A percentile compares a stretch with the other conserved stretches of the same genome.
phyloP scores from a whole-genome alignment of 495 filamentous ascomycete genomes.

The Trichoderma gamsii region DNA sequence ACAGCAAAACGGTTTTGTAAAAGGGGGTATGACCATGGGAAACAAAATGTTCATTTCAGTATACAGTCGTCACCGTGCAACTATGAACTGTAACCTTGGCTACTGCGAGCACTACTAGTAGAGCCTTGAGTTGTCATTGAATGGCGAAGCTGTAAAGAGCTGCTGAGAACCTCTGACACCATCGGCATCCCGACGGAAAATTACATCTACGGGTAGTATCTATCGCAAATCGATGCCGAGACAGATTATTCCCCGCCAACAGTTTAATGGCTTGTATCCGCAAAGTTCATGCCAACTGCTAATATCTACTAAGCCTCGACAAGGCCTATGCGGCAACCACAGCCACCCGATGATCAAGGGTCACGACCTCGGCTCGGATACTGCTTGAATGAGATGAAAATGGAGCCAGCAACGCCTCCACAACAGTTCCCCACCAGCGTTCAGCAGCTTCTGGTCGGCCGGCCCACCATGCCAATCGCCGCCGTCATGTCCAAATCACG shows the following conservation, averaged over 20 bases:
- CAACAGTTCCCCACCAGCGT: not conserved
- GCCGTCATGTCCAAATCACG: not conserved
- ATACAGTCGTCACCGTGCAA: too few relatives aligned
- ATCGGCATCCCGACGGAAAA: not conserved
- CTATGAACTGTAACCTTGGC: too few relatives aligned
- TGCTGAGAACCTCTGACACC: too few relatives aligned
- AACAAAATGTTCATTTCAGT: too few relatives aligned
- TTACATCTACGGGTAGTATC: not conserved
- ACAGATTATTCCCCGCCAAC: not conserved
- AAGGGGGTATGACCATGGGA: too few relatives aligned
- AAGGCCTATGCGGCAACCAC: not conserved
- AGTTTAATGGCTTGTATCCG: not conserved
- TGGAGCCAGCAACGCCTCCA: not conserved
- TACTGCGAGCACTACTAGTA: too few relatives aligned
- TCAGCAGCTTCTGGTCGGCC: not conserved
- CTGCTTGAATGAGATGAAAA: not conserved
- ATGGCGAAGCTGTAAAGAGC: too few relatives aligned
- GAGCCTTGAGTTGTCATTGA: too few relatives aligned
- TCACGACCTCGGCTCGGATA: not conserved
- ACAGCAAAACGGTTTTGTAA: too few relatives aligned
- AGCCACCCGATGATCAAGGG: not conserved
- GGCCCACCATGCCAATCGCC: not conserved
- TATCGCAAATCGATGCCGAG: not conserved
- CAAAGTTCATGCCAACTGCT: not conserved
- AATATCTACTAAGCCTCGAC: not conserved